Base-by-base conservation (phyloP, 441 rosid genomes). In the Raphanus hybrid region DNA sequence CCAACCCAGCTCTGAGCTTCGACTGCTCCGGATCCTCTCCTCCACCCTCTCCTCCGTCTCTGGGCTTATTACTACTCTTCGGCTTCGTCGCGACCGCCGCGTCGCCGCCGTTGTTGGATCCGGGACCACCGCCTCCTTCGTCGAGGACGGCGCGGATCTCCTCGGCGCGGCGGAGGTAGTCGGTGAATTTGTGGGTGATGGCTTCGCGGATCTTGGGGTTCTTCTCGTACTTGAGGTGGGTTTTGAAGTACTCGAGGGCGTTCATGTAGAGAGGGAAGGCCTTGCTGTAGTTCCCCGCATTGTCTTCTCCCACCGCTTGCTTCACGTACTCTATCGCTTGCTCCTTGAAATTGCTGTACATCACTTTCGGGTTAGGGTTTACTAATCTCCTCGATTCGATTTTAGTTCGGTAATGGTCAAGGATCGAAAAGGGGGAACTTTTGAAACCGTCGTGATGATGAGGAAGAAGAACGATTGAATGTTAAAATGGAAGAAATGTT, bases 261-360 rank as follows among this genome's bases (percentile, higher is more conserved):
- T 92, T 93, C 98, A 89, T 95, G 79, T 95, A 95, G 9, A 95
- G 78, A 82, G 97, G 98, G 52, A 95, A 93, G 32, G 99, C 99
- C 72, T 90, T 95, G 18, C 86, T 84, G 87, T 95, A 95, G 80
- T 95, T 93, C 10, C 98, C 99, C 0, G 91, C 97, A 85, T 92
- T 92, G 52, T 95, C 99, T 64, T 91, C 99, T n/a, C 84, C 86
- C 2, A 95, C 98, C 4, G 99, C 99, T 80, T 95, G 99, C 83
- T 90, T 88, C 75, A 91, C 99, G 84, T 90, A 96, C 92, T 93
- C 98, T 80, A 93, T 95, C 32, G 98, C 99, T 86, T 94, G 98
- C 77, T 94, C 96, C 80, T 94, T 94, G 82, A 92, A 92, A 87
- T 94, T 93, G 97, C 97, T 95, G 80, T 95, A 95, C 99, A 95